Evolutionary conservation across 2,329 filamentous ascomycete genomes (phyloP).

Genomic region (Pseudocercospora eumusae): DNA sequence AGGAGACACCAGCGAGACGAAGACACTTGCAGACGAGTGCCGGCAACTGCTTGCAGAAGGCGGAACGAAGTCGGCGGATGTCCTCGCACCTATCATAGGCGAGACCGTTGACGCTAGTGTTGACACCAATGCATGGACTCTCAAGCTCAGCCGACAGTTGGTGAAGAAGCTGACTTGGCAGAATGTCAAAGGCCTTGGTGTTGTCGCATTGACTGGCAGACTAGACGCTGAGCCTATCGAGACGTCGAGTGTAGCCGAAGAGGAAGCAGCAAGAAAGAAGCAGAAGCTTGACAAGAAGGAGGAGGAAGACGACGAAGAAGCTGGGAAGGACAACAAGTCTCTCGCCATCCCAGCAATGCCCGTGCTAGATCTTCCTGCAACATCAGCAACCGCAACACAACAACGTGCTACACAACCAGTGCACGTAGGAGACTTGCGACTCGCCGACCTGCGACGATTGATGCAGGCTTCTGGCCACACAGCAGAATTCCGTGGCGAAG

Average conservation of each 20-base stretch:
- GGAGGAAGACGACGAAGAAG: constrained; percentile 26
- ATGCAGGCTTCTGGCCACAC: constrained; percentile 81
- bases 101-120: constrained; percentile 82
- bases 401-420: constrained; percentile 72
- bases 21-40: constrained; percentile 76
- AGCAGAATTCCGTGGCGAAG: constrained; percentile 91
- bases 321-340: not conserved
- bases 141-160: constrained; percentile 82
- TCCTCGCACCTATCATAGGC: constrained; percentile 80
- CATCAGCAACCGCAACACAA: constrained; percentile 45
- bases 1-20: constrained; percentile 76
- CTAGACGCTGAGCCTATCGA: constrained; percentile 55
- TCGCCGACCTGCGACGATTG: constrained; percentile 82
- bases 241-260: constrained; percentile 40
- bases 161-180: constrained; percentile 92
- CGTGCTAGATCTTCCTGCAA: constrained; percentile 62
- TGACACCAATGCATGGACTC: constrained; percentile 95
- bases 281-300: constrained; percentile 56
- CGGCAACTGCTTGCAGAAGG: constrained; percentile 59
- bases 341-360: constrained; percentile 43
- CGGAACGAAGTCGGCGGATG: constrained; percentile 42
- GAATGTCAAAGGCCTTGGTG: constrained; percentile 82
- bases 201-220: constrained; percentile 86
- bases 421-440: constrained; percentile 87
- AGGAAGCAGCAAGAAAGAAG: constrained; percentile 47